Evolutionary conservation across 2,329 filamentous ascomycete species (phyloP), one percentile per base, ranked within the genome.

Genomic region (Calonectria hongkongensis): DNA sequence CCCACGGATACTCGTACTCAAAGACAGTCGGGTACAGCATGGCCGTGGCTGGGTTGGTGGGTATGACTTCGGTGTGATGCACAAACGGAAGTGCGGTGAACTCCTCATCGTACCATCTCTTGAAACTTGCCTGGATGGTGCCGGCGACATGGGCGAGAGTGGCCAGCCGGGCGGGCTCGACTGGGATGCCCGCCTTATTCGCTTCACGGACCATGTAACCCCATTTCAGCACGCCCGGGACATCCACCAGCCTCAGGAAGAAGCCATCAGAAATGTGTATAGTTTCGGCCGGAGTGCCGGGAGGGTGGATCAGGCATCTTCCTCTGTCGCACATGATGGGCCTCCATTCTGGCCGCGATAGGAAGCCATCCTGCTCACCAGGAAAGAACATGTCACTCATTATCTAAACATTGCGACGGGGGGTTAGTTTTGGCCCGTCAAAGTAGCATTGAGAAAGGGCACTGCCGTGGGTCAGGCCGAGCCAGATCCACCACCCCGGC

Each of bases 351-450:
- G 79, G 79, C 28, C 80, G 78, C 33, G 80, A 79, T 6, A 86
- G 79, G 72, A 86, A 86, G 70, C 84, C 85, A 50, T 82, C 79
- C 18, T 81, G 73, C 45, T 79, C 78, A 21, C 73, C 71, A n/a
- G 79, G 81, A 21, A 82, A 83, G 74, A 86, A 85, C 62, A 86
- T 75, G 60, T 82, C 81, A 66, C 82, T 79, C 81, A 85, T 85
- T 43, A 84, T 83, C 84, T 86, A 71, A 36, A 63, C 70, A 70
- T n/a, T 60, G 74, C 68, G 70, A 71, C 62, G 25, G 54, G 68
- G 67, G 74, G 78, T 79, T 65, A 79, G 75, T 78, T 50, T 69
- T 62, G 67, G 64, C 56, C 71, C 74, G 73, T 71, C 54, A 77
- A 67, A 71, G 76, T 79, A 74, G 69, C 67, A 79, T 79, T 73